Percentiles rank a stretch among this genome's conserved stretches.
phyloP scores from a whole-genome alignment of 371 early-diverging fungal species.

The Syncephalis plumigaleata region DNA sequence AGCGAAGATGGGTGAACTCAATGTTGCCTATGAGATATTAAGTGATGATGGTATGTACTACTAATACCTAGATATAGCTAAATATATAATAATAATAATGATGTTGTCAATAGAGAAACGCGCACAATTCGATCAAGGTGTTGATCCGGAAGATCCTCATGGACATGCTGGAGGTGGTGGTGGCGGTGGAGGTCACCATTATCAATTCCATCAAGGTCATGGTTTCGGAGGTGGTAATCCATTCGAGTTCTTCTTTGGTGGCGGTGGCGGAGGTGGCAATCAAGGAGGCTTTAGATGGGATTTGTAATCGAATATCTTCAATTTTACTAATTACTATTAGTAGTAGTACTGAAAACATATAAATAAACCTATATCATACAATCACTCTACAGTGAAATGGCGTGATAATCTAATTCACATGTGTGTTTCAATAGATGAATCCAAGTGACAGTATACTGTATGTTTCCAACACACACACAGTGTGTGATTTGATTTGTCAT shows the following conservation, averaged over 20 bases:
- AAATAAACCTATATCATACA: too few relatives aligned
- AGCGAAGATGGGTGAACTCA: conserved; percentile 83
- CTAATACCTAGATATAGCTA: conserved; percentile 8
- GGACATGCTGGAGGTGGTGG: conserved; percentile 37
- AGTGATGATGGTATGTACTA: conserved; percentile 39
- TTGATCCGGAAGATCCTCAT: conserved; percentile 81
- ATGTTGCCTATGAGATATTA: conserved; percentile 84
- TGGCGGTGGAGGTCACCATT: conserved; percentile 26
- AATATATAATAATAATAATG: not conserved
- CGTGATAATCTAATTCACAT: too few relatives aligned
- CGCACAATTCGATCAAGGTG: conserved; percentile 72
- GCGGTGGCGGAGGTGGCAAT: not conserved
- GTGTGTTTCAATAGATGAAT: too few relatives aligned
- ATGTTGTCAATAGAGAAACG: conserved; percentile 23
- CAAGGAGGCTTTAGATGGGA: too few relatives aligned
- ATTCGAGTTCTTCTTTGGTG: conserved; percentile 4
- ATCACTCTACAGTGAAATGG: too few relatives aligned
- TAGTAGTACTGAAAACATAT: too few relatives aligned
- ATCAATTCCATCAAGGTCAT: conserved; percentile 32
- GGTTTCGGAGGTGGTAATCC: conserved; percentile 5
- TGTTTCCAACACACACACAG: too few relatives aligned
- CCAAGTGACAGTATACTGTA: too few relatives aligned
- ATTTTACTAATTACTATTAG: too few relatives aligned
- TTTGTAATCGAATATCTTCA: too few relatives aligned
- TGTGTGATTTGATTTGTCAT: too few relatives aligned